phyloP scores from a whole-genome alignment of 2,329 filamentous ascomycete species.

The Clarireedia homoeocarpa region DNA sequence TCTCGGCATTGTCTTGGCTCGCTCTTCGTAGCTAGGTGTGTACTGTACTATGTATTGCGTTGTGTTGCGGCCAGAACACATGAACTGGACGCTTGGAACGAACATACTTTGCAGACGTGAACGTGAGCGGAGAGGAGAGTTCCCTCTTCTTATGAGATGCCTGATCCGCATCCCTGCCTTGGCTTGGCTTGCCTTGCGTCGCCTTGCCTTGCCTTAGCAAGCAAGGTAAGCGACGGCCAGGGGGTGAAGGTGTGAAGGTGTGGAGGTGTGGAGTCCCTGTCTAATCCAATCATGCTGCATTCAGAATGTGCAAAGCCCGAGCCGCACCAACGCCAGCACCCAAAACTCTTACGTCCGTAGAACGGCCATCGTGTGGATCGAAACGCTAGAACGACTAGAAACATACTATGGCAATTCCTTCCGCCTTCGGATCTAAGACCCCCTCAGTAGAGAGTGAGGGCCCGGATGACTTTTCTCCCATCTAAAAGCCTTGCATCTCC shows the following conservation, averaged over 20 bases:
- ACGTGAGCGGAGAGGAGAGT: too few species aligned
- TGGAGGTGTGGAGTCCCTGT: neutral
- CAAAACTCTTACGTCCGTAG: neutral
- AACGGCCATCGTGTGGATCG: constrained; percentile 2
- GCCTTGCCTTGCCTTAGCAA: neutral
- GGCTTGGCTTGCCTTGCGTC: neutral
- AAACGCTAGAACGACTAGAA: neutral
- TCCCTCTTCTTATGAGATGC: too few species aligned
- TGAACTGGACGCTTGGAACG: too few species aligned
- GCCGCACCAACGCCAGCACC: constrained; percentile 7
- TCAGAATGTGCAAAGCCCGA: constrained; percentile 1
- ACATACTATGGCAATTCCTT: neutral
- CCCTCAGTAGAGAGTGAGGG: constrained; percentile 1
- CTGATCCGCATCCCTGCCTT: neutral
- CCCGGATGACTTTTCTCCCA: neutral
- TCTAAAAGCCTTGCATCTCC: constrained; percentile 7
- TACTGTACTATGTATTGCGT: too few species aligned
- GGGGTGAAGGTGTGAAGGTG: neutral
- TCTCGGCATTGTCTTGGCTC: too few species aligned
- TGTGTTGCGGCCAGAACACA: too few species aligned
- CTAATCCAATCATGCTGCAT: constrained; percentile 3
- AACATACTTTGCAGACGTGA: too few species aligned
- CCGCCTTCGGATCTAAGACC: constrained; percentile 6
- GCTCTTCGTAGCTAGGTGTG: too few species aligned
- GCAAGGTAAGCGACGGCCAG: neutral